phyloP scores from a whole-genome alignment of 1,139 yeast genomes.

The Hemisphaericaspora lyxosophila region DNA sequence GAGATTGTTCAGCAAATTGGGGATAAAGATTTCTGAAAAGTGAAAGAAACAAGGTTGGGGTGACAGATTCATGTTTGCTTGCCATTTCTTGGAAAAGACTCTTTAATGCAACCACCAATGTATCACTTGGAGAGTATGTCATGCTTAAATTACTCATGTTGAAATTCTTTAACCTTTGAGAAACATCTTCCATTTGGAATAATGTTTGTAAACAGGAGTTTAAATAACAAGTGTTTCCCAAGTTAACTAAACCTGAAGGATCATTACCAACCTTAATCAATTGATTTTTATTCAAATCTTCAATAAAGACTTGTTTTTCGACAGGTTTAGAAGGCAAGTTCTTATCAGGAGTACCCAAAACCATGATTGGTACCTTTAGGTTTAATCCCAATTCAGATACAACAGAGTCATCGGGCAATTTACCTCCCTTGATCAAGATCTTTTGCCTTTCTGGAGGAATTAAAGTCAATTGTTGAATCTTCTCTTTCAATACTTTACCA shows the following conservation, averaged over 20 bases:
- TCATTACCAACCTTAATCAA: conserved; percentile 39
- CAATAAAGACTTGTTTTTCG: conserved; percentile 59
- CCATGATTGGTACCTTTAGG: conserved; percentile 72
- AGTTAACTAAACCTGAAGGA: conserved; percentile 82
- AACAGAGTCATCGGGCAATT: conserved; percentile 64
- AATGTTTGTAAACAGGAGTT: conserved; percentile 86
- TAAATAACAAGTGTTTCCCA: conserved; percentile 94
- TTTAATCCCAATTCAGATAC: conserved; percentile 53
- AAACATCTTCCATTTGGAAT: conserved; percentile 63
- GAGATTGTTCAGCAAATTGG: conserved; percentile 80
- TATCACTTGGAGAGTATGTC: conserved; percentile 13
- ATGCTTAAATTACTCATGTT: conserved; percentile 7
- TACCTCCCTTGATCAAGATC: conserved; percentile 86
- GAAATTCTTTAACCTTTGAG: conserved; percentile 27
- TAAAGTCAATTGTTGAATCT: conserved; percentile 70
- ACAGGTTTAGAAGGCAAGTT: conserved; percentile 61
- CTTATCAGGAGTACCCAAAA: conserved; percentile 85
- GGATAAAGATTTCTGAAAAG: conserved; percentile 69
- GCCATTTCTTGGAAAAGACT: conserved; percentile 47
- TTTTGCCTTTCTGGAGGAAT: conserved; percentile 89
- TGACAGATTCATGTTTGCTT: conserved; percentile 47
- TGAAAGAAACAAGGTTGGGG: conserved; percentile 65
- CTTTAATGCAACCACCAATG: conserved; percentile 31
- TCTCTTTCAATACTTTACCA: conserved; percentile 70
- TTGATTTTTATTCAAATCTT: conserved; percentile 59